Evolutionary conservation across 2,329 filamentous ascomycete genomes (phyloP), one percentile per base, ranked within the genome.

Genomic region (Sporothrix brasiliensis): DNA sequence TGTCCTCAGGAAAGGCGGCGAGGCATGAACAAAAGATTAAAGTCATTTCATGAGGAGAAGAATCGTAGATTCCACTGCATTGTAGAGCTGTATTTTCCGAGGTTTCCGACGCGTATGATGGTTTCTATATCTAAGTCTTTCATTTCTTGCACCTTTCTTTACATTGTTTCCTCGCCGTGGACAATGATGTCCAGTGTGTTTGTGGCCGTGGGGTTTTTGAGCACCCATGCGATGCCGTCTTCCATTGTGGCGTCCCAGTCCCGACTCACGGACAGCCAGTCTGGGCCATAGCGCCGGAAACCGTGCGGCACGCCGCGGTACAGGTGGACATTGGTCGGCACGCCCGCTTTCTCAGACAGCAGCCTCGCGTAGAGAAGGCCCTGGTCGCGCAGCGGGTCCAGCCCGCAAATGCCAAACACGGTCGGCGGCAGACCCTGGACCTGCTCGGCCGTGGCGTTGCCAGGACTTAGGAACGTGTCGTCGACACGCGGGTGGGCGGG

Each of bases 151-250:
- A 24, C 39, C 30, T 4, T 21, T 39, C 14, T 60, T 27, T 49
- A 68, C 39, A 21, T 60, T 2, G 34, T 66, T 0, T 63, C 60
- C 53, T 68, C 69, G 9, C 52, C 44, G 44, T 71, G 60, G 24
- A 73, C 72, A 34, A 72, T 60, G 24, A 73, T 24, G 0, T 67
- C 61, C 86, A 82, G 81, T 0, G 81, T 85, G 66, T 83, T 86
- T 72, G 89, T 87, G 73, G 86, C 86, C 2, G 82, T 83, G 70
- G 87, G 86, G 0, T 76, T 77, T 2, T 87, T 89, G 68, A 90
- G 67, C 9, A 61, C 54, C 69, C 71, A 74, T 5, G 68, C 30
- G 14, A 75, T 72, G 47, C 74, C 74, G 30, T 89, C 58, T 76
- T 81, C 21, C 79, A 81, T 3, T 87, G 89, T 73, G 83, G 85